Percentiles rank a stretch among this genome's conserved stretches.
These are phyloP conservation scores for Tulasnella calospora DNA, from an alignment of 768 basidiomycete species.

Conservation along the genomic window DNA sequence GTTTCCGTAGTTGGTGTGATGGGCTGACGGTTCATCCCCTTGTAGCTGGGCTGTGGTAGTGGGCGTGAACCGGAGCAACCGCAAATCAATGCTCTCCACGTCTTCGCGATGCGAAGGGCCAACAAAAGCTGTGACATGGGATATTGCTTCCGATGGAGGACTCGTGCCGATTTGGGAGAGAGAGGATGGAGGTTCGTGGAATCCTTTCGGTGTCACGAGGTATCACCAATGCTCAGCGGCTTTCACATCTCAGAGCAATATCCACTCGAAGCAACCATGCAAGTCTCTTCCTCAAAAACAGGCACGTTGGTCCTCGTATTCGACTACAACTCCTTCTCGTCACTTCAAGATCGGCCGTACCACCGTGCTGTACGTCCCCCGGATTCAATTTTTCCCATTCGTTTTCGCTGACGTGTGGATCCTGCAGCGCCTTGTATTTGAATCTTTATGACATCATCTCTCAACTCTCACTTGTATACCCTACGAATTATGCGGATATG, in stretches of 20 bases:
- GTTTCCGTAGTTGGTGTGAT: neutral
- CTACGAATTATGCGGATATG: neutral
- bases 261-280: neutral
- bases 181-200: neutral
- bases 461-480: neutral
- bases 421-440: neutral
- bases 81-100: neutral
- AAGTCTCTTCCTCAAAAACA: neutral
- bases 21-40: neutral
- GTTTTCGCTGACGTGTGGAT: neutral
- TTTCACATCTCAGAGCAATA: neutral
- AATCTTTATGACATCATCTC: neutral
- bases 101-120: neutral
- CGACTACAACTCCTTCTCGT: neutral
- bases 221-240: too few species aligned
- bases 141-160: neutral
- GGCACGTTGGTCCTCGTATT: neutral
- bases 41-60: neutral
- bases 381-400: neutral
- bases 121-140: slow-evolving; percentile 7
- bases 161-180: neutral
- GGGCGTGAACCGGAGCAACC: neutral
- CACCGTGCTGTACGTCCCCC: neutral
- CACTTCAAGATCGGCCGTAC: neutral
- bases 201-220: too few species aligned